Conservation (phyloP, 169 alveolate genomes). For the Toxoplasma gondii region DNA sequence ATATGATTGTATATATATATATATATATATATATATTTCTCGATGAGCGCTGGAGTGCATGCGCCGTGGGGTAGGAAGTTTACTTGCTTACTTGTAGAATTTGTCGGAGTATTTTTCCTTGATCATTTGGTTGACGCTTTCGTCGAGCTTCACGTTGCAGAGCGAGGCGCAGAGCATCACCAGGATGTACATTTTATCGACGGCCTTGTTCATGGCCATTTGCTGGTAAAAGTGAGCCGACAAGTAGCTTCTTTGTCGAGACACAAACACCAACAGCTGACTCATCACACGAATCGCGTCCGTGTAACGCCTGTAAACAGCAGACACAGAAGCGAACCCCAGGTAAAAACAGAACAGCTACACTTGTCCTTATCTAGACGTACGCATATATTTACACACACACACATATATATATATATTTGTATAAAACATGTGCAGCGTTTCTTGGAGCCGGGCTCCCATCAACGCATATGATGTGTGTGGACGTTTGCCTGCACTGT, state of each 20-base stretch:
- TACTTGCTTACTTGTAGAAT: conserved; percentile 77
- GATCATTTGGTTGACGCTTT: conserved; percentile 78
- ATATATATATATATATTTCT: too few relatives aligned
- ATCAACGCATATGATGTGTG: too few relatives aligned
- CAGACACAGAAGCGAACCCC: neutral
- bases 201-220: conserved; percentile 75
- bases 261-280: conserved; percentile 77
- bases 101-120: conserved; percentile 83
- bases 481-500: too few relatives aligned
- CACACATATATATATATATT: neutral
- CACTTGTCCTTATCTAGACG: neutral
- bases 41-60: too few relatives aligned
- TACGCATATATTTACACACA: neutral
- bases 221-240: conserved; percentile 83
- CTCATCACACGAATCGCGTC: conserved; percentile 80
- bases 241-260: conserved; percentile 78
- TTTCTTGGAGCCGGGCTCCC: neutral
- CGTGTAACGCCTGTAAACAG: conserved; percentile 78
- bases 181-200: conserved; percentile 83
- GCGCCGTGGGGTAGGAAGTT: neutral
- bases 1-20: too few relatives aligned
- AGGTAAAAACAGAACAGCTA: neutral
- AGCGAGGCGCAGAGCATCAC: conserved; percentile 81
- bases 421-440: neutral
- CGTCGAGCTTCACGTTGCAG: conserved; percentile 78